Base-by-base conservation (phyloP, 2,329 filamentous ascomycete genomes). In the Cryphonectria parasitica region DNA sequence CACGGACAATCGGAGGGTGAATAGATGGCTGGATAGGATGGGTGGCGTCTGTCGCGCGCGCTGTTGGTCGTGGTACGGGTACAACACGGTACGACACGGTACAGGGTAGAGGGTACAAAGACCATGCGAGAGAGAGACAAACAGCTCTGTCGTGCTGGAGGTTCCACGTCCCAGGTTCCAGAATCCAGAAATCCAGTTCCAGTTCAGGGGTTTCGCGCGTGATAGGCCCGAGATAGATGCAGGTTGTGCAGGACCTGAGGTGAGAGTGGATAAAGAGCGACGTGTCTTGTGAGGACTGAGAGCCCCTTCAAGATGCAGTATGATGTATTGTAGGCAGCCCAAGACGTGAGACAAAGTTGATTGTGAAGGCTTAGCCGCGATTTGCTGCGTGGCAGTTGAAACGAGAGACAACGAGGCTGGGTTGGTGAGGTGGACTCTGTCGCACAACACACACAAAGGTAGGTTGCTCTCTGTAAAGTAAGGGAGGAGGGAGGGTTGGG, bases 231-330 rank as follows among this genome's bases (percentile, higher is more conserved):
- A 69, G 67, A 45, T 19, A 5, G 54, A 49, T 43, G 64, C 65
- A 25, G 68, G 43, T 64, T 66, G 22, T 49, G 66, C 62, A 69
- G 66, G 62, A 67, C 64, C 56, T 67, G 70, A 63, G 70, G 56
- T 64, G 52, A 67, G 61, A 52, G 64, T 70, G 56, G 68, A 65
- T 61, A 69, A 43, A 61, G 62, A 49, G 69, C 67, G 69, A 68
- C 63, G 70, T 68, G 70, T 71, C 65, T 67, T 67, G 71, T 64
- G 43, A 68, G 58, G 36, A 36, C 56, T 52, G 45, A 49, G 41
- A 41, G 11, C 41, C 60, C 28, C 43, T 25, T 58, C 34, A 58
- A 31, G 60, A 64, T 39, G 66, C 66, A 64, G 52, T 64, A 54
- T 61, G 36, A 64, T 70, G 64, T 62, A 68, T 39, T 39, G 36